Conservation (phyloP, 1,284 basidiomycete species). For the Fistulinella staudtii region DNA sequence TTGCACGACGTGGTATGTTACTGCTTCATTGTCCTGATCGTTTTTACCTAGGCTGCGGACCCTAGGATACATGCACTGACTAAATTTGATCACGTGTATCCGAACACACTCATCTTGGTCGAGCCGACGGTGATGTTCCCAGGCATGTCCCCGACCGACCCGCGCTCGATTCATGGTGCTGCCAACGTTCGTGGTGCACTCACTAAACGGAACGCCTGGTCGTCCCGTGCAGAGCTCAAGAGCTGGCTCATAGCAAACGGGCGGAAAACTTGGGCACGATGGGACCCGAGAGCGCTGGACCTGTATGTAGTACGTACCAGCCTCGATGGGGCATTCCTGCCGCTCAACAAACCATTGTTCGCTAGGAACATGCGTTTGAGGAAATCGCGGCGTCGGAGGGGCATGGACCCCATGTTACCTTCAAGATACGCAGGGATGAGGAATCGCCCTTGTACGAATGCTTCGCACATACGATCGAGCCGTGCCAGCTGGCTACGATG, state of each 20-base stretch:
- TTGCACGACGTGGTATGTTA: conserved; percentile 26
- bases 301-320: conserved; percentile 22
- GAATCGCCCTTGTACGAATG: conserved; percentile 28
- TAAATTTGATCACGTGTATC: conserved; percentile 14
- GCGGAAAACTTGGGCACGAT: conserved; percentile 24
- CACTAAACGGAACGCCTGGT: conserved; percentile 25
- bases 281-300: conserved; percentile 26
- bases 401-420: conserved; percentile 13
- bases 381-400: conserved; percentile 10
- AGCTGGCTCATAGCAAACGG: conserved; percentile 18
- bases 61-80: conserved; percentile 24
- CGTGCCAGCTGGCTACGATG: conserved; percentile 20
- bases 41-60: not conserved
- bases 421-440: conserved; percentile 31
- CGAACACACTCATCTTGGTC: conserved; percentile 22
- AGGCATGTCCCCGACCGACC: conserved; percentile 22
- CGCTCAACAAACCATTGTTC: not conserved
- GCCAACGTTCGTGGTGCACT: conserved; percentile 28
- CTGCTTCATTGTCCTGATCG: not conserved
- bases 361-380: conserved; percentile 26
- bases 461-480: conserved; percentile 26
- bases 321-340: not conserved
- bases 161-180: conserved; percentile 24
- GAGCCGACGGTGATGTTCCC: conserved; percentile 34
- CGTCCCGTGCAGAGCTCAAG: conserved; percentile 18